Evolutionary conservation across 345 rosid genomes (phyloP).

Genomic region (Camelina hispida): DNA sequence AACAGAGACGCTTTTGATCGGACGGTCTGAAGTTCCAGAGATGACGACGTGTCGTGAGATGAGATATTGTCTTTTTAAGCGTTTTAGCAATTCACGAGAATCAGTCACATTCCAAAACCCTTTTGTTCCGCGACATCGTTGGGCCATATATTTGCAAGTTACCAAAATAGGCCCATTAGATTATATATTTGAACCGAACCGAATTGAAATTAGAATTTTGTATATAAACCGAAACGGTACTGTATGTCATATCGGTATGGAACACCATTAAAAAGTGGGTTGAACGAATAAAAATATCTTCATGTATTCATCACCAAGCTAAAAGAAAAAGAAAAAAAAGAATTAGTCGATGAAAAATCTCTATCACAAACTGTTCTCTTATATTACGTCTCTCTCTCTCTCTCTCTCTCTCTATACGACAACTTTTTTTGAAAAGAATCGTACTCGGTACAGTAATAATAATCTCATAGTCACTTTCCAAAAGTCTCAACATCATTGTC

Average conservation of each 20-base stretch:
- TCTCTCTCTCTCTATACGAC: slow-evolving; percentile 30
- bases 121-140: too few species aligned
- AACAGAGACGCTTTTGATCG: not conserved
- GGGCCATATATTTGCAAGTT: too few species aligned
- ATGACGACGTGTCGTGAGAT: not conserved
- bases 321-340: too few species aligned
- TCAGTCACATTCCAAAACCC: too few species aligned
- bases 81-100: not conserved
- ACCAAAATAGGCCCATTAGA: too few species aligned
- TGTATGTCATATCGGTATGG: too few species aligned
- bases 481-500: slow-evolving; percentile 13
- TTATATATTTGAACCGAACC: too few species aligned
- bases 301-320: slow-evolving; percentile 35
- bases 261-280: not conserved
- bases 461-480: slow-evolving; percentile 9
- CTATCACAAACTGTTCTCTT: slow-evolving; percentile 30
- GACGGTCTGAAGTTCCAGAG: not conserved
- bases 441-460: slow-evolving; percentile 13
- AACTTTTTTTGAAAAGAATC: slow-evolving; percentile 26
- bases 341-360: slow-evolving; percentile 23
- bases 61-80: not conserved
- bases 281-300: not conserved
- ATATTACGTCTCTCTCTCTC: slow-evolving; percentile 7
- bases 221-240: too few species aligned
- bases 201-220: too few species aligned